Percentiles rank a stretch among this genome's conserved stretches.
These are phyloP conservation scores for Sanghuangporus baumii DNA, from an alignment of 1,284 basidiomycete genomes.

Conservation along the genomic window DNA sequence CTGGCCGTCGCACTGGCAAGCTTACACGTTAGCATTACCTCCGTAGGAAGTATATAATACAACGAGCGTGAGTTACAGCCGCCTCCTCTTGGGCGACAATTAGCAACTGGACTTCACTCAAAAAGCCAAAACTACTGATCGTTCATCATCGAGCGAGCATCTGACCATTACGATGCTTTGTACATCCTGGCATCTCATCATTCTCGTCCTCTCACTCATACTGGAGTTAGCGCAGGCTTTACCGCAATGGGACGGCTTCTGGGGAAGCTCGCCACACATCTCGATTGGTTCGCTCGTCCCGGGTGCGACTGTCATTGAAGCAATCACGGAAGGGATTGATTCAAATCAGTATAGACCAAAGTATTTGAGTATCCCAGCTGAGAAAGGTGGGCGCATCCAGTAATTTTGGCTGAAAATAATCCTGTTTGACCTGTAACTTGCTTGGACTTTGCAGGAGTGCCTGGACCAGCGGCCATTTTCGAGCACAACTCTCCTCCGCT, in stretches of 20 bases:
- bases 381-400: conserved; percentile 4
- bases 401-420: background rate
- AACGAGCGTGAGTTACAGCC: background rate
- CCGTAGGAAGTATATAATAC: background rate
- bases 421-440: background rate
- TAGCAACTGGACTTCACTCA: too few species aligned
- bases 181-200: background rate
- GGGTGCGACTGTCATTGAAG: conserved; percentile 42
- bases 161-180: background rate
- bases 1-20: background rate
- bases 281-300: conserved; percentile 45
- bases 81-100: background rate
- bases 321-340: conserved; percentile 29
- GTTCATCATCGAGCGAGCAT: background rate
- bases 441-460: conserved; percentile 21
- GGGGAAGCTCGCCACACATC: conserved; percentile 31
- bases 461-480: conserved; percentile 29
- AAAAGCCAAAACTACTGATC: too few species aligned
- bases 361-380: conserved; percentile 33
- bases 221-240: conserved; percentile 24
- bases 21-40: background rate
- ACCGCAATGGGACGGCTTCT: conserved; percentile 39
- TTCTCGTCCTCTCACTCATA: background rate
- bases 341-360: conserved; percentile 23
- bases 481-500: conserved; percentile 32